Conservation (phyloP, 495 filamentous ascomycete species). For the Chaetomidium leptoderma region DNA sequence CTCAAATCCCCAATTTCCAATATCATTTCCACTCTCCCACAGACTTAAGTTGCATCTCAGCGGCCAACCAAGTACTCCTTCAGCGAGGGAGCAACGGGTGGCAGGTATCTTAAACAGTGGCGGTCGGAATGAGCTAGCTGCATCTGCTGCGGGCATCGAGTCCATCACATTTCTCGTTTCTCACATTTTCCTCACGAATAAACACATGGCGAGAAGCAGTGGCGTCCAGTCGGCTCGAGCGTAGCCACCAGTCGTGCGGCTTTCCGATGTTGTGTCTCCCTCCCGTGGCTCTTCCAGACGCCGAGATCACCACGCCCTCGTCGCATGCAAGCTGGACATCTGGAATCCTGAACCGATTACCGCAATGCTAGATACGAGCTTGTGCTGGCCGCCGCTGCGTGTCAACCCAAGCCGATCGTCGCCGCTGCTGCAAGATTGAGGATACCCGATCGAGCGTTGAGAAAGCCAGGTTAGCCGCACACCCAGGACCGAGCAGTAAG, state of each 20-base stretch:
- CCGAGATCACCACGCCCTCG: background rate
- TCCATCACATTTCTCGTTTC: constrained; percentile 5
- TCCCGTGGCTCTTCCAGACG: background rate
- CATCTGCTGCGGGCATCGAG: background rate
- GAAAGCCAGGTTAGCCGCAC: background rate
- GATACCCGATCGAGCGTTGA: constrained; percentile 4
- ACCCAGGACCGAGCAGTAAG: too few relatives aligned
- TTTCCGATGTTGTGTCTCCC: constrained; percentile 9
- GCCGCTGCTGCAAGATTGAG: constrained; percentile 18
- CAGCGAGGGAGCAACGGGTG: background rate
- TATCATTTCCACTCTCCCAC: background rate
- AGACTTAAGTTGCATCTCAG: background rate
- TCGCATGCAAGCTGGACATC: background rate
- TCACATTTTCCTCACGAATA: background rate
- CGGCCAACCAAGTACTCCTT: background rate
- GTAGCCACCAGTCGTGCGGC: background rate
- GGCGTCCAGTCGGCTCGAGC: constrained; percentile 12
- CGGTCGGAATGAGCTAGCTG: background rate
- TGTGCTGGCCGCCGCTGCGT: background rate
- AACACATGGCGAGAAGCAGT: background rate
- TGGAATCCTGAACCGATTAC: background rate
- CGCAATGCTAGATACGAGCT: background rate
- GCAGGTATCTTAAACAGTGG: background rate
- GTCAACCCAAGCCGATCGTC: constrained; percentile 5
- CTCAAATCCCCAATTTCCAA: background rate